Base-by-base conservation (phyloP, 371 early-diverging fungal species). In the Mortierella sp. region DNA sequence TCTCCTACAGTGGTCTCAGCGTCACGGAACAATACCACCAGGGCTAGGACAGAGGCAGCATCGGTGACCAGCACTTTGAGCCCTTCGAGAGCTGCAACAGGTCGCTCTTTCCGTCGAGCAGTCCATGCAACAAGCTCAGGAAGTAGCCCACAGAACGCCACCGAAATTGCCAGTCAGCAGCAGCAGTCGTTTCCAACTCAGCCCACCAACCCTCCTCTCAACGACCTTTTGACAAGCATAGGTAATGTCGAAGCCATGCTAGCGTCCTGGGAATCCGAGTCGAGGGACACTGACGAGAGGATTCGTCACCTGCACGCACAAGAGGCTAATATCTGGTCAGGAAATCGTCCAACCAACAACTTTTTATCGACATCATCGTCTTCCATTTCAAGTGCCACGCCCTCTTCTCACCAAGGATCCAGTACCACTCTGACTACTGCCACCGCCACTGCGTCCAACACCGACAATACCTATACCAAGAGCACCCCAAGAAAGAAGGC, bases 171-270 rank as follows among this genome's bases (percentile, higher is more conserved):
- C 24, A 11, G 24, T 34, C 68, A 68, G 42, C 68, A 68, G 21
- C 68, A 68, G 42, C 68, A 68, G 68, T 68, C 68, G 2, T 38
- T 42, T 38, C 21, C 68, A 68, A 42, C 68, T 68, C 68, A 68
- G 68, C 21, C 42, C 24, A 24, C 11, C 68, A 42, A 24, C 13
- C 68, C 68, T 24, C 42, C 68, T 9, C 38, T 68, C 11, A 38
- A 21, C n/a, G 42, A 68, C 44, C 21, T 68, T 19, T 38, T 68
- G 68, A 24, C 68, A 7, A 42, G 42, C 21, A 42, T 68, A 38
- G 68, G 68, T 19, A 68, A 42, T 68, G 68, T 68, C 68, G 68
- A 68, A 38, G 68, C 68, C 11, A 68, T 68, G 68, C 24, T 68
- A 24, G 68, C 68, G 24, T 68, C 68, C 24, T 38, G 19, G 68